Base-by-base conservation (phyloP, 2,329 filamentous ascomycete species). In the Lasiodiplodia hormozganensis region DNA sequence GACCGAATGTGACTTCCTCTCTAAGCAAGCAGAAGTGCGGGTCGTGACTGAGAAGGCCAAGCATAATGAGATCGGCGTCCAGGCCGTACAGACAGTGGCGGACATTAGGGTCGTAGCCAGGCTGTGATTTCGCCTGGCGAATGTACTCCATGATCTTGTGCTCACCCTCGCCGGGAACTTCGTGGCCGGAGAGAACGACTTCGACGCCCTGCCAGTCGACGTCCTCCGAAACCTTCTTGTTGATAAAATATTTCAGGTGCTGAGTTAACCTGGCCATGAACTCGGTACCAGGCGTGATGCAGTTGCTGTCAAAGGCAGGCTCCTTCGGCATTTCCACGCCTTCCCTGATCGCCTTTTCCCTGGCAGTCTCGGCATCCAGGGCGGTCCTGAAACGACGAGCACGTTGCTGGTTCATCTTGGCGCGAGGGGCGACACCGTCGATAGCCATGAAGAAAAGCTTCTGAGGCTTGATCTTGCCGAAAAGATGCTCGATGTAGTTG, bases 101-200 rank as follows among this genome's bases (percentile, higher is more conserved):
- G 70, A 97, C 89, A 76, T 99, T 98, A 62, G 93, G 88, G 79
- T 97, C 90, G 81, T 99, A 99, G 71, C 90, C 89, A 2, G 92
- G 92, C 80, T 99, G 96, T 60, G 95, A 94, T 85, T 98, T 98
- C 71, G 96, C 93, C 81, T 96, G 93, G 74, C 96, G 92, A 80
- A 99, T 99, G 81, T 99, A 99, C 82, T 99, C 96, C 96, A 99
- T 99, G 82, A 99, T 97, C 84, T 99, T 99, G 85, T 99, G 96
- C 81, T 99, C 96, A 75, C 96, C 96, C 82, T 99, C 96, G 74
- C 96, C 96, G 7, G 96, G 96, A 31, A 98, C 95, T 81, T 99
- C 96, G 77, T 99, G 96, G 67, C 96, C 96, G 6, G 96, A 99
- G 69, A 99, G 87, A 65, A 99, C 94, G 74, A 99, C 90, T 77